Percentiles rank a stretch among this genome's conserved stretches.
These are phyloP conservation scores for Knoxia roxburghii DNA, from an alignment of 257 asterid species.

Conservation along the genomic window DNA sequence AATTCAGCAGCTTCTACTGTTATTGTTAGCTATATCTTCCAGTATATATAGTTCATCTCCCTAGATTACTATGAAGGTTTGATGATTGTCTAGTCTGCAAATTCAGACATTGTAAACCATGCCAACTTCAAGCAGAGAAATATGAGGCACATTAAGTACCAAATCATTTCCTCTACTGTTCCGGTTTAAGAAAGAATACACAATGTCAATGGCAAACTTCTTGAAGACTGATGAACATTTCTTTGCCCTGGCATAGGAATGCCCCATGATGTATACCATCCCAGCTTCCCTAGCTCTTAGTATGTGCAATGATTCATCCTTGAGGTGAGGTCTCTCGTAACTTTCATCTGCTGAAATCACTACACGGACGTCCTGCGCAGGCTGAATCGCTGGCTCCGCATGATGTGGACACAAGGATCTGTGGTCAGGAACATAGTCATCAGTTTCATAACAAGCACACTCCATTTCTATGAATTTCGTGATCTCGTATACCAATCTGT, in stretches of 20 bases:
- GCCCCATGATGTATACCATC: slow-evolving; percentile 36
- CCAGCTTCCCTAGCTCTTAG: slow-evolving; percentile 39
- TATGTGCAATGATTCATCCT: slow-evolving; percentile 22
- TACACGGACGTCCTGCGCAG: background rate
- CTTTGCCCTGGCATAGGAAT: slow-evolving; percentile 30
- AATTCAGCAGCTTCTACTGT: background rate
- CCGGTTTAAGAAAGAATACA: slow-evolving; percentile 33
- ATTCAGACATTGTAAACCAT: slow-evolving; percentile 31
- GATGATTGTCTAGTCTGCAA: background rate
- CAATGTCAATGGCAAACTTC: slow-evolving; percentile 33
- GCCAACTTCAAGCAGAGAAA: slow-evolving; percentile 37
- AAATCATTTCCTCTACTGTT: slow-evolving; percentile 31
- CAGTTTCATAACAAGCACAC: slow-evolving; percentile 8
- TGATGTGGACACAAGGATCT: slow-evolving; percentile 8
- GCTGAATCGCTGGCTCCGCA: slow-evolving; percentile 2
- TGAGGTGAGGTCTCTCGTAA: slow-evolving; percentile 9
- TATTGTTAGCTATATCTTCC: too few species aligned
- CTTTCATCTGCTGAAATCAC: slow-evolving; percentile 4
- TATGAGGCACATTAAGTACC: slow-evolving; percentile 34
- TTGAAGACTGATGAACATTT: slow-evolving; percentile 31
- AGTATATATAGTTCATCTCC: background rate
- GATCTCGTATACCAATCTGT: slow-evolving; percentile 33
- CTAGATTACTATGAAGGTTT: background rate
- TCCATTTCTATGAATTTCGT: slow-evolving; percentile 33
- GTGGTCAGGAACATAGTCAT: slow-evolving; percentile 2